Evolutionary conservation across 441 rosid species (phyloP).

Genomic region (Oxalis stricta): DNA sequence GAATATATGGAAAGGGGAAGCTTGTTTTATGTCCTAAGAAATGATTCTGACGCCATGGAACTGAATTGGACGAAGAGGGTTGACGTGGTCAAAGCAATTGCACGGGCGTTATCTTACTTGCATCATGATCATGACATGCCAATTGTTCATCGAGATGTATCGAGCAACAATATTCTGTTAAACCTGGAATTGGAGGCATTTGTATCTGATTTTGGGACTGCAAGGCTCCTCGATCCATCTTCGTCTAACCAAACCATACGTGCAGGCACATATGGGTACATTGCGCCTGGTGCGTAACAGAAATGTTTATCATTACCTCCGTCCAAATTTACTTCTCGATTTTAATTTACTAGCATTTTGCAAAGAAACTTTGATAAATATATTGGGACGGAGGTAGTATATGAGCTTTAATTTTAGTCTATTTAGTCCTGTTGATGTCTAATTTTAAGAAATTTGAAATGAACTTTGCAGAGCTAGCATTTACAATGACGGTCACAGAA

Average conservation of each 20-base stretch:
- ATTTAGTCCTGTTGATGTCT: not conserved
- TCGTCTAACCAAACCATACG: conserved; percentile 11
- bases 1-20: conserved; percentile 17
- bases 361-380: no score
- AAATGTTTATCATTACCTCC: not conserved
- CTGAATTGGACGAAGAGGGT: conserved; percentile 11
- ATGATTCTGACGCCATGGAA: not conserved
- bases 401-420: not conserved
- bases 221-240: conserved; percentile 8
- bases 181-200: conserved; percentile 4
- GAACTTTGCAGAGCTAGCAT: conserved; percentile 15
- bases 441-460: no score
- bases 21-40: conserved; percentile 3
- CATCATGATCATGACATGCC: conserved; percentile 10
- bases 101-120: conserved; percentile 17
- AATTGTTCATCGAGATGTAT: conserved; percentile 13
- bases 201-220: conserved; percentile 13
- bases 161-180: conserved; percentile 14
- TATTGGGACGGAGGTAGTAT: no score
- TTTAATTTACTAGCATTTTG: no score
- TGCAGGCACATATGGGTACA: conserved; percentile 17
- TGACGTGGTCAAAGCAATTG: conserved; percentile 3
- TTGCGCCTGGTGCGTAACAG: conserved; percentile 12
- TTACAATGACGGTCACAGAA: conserved; percentile 12
- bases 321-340: not conserved